A percentile compares a stretch with the other conserved stretches of the same genome.
phyloP scores from a whole-genome alignment of 257 asterid species.

The Solanum medicagineum region DNA sequence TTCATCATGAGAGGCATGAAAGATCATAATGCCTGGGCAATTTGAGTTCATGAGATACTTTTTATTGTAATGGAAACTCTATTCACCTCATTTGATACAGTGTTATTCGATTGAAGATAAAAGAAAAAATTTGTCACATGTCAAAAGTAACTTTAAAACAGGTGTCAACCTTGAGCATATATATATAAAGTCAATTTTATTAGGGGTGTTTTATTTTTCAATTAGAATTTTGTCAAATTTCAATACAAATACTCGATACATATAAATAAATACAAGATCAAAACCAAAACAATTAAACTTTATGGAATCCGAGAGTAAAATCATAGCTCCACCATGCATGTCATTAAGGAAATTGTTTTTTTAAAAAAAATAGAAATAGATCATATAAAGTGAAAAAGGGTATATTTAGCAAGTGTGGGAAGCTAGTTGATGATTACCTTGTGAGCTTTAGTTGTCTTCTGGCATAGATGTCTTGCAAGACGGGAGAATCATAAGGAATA shows the following conservation, averaged over 20 bases:
- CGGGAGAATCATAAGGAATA: constrained; percentile 40
- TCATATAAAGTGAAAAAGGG: no score
- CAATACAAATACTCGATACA: neutral
- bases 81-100: neutral
- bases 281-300: no score
- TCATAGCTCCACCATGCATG: no score
- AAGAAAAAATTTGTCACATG: neutral
- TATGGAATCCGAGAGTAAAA: no score
- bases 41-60: neutral
- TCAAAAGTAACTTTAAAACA: no score
- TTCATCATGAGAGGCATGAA: neutral
- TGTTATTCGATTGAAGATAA: neutral
- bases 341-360: no score
- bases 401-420: neutral
- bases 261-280: no score
- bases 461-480: constrained; percentile 43
- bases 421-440: constrained; percentile 25
- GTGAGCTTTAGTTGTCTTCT: constrained; percentile 51
- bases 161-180: neutral
- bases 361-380: neutral
- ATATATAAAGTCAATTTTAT: no score
- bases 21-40: neutral
- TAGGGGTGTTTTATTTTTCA: neutral
- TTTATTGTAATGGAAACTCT: neutral
- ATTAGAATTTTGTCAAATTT: neutral